Evolutionary conservation across 129 eudicot genomes (phyloP), one percentile per base, ranked within the genome.

Genomic region (Arctium lappa): DNA sequence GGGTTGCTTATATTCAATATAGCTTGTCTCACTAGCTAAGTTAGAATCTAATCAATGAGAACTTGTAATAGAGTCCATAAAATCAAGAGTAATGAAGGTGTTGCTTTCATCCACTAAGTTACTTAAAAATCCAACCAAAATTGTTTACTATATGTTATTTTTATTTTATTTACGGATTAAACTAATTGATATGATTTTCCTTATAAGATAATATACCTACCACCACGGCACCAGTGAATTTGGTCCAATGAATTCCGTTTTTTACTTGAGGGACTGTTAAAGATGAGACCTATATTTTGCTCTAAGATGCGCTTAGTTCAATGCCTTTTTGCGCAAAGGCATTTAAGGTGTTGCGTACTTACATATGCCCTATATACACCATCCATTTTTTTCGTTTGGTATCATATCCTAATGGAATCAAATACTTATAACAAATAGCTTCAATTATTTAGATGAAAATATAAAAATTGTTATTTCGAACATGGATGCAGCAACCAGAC

Each of bases 401-500:
- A 65, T 82, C 76, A 46, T 75, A 65, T 82, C 66, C 69, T 13
- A 33, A 66, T 1, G 65, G 79, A 39, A 73, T 81, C 85, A 39
- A 73, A 66, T 66, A 66, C 48, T 82, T 65, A 65, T 42, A 75
- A 16, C 30, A 18, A 79, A 34, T 36, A 27, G 70, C 9, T 66
- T 75, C 48, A 31, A 44, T 42, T 30, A 74, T 63, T 42, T 31
- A 15, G 65, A 1, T 39, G 0, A 9, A 38, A 72, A 48, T 39
- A 75, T 16, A 65, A 33, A 65, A 33, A 66, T n/a, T 46, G 16
- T 27, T 38, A 34, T 79, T 22, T 33, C 36, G 48, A 69, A 69
- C 27, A 60, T n/a, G 29, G 39, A 79, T 42, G 83, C 80, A 62
- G 83, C 69, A 73, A 77, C 65, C 86, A 15, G 82, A 37, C 50